Evolutionary conservation across 2,329 filamentous ascomycete species (phyloP), one percentile per base, ranked within the genome.

Genomic region (Sclerotinia sclerotiorum): DNA sequence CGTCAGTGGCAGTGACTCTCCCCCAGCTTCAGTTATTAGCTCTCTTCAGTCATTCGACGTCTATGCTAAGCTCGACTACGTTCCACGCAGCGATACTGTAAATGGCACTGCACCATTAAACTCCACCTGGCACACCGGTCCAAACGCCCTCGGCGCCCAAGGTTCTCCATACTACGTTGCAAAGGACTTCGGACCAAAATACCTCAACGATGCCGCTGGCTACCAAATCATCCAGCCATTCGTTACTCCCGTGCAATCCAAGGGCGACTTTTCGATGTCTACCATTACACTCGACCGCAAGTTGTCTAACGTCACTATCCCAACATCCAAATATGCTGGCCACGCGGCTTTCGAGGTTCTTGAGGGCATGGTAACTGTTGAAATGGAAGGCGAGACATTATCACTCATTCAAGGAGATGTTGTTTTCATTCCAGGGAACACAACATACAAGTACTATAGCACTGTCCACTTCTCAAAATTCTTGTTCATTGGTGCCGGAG

Each of bases 171-270:
- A 80, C 71, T 82, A 80, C 69, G 69, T 82, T 49, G 82, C 82
- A 44, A 83, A 82, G 70, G 78, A 80, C 70, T 81, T 80, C 68
- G 82, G 82, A 0, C 80, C 81, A 13, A 82, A 82, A 71, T 82
- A 80, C 68, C 76, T 84, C 5, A 80, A 79, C 71, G 74, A 74
- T 27, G 52, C 32, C 1, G 72, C 74, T 24, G 78, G 77, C 55
- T 82, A 83, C 73, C 78, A 81, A 72, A 77, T 84, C 67, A 74
- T 84, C 2, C 78, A 80, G 70, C 81, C 82, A 2, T 79, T 83
- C 46, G 78, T 82, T 21, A 81, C 81, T 2, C 73, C 76, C 6
- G 70, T 73, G 21, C 79, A 82, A 72, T 79, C 79, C 68, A 79
- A 77, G 5, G 76, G 73, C 4, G 81, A 80, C 70, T 83, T 82